Evolutionary conservation across 2,329 filamentous ascomycete genomes (phyloP).

Genomic region (Ophiocordyceps camponoti-floridani): DNA sequence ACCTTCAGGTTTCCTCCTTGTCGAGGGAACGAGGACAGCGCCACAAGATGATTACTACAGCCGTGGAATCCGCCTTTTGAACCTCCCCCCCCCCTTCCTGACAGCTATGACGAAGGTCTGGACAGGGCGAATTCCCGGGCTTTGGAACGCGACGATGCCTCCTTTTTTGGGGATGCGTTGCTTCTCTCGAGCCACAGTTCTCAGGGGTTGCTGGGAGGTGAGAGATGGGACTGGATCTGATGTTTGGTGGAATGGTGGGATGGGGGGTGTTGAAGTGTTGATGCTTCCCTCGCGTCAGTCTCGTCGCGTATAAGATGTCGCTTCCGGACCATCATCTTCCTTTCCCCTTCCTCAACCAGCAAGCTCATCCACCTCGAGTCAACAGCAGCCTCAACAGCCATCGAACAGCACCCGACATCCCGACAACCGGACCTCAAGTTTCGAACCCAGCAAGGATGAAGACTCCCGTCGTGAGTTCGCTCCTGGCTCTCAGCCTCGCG

Average conservation of each 20-base stretch:
- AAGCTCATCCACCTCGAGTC: background rate
- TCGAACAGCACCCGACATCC: background rate
- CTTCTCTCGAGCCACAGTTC: too few relatives aligned
- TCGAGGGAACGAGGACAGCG: background rate
- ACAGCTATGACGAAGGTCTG: background rate
- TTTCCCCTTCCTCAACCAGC: background rate
- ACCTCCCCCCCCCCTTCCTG: too few relatives aligned
- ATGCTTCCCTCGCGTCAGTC: background rate
- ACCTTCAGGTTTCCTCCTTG: background rate
- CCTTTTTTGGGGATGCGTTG: too few relatives aligned
- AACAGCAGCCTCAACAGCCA: background rate
- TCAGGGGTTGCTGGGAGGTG: background rate
- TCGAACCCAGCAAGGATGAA: background rate
- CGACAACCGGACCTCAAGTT: background rate
- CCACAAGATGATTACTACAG: background rate
- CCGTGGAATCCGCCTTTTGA: background rate
- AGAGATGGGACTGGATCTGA: background rate
- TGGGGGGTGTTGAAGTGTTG: background rate
- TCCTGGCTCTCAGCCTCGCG: background rate
- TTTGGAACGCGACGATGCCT: too few relatives aligned
- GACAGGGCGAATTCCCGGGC: background rate
- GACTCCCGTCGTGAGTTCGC: background rate
- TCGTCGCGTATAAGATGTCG: background rate
- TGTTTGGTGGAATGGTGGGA: background rate
- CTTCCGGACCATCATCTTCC: background rate